Conservation (phyloP, 495 filamentous ascomycete genomes). For the Glarea lozoyensis region DNA sequence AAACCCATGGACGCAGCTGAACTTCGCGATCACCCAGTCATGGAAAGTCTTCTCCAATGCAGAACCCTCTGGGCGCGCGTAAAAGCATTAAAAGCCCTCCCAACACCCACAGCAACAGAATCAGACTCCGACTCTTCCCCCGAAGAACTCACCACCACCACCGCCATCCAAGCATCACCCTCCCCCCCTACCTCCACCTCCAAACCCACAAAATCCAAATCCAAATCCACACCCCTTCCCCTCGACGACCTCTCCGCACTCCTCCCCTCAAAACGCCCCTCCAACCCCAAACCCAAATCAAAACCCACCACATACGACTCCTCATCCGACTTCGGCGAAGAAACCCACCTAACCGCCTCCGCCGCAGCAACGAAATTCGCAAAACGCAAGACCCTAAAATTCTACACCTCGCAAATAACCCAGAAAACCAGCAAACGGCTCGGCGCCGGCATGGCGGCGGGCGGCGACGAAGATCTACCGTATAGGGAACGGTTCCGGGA, state of each 20-base stretch:
- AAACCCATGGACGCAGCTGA: conserved; percentile 55
- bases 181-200: conserved; percentile 10
- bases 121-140: conserved; percentile 1
- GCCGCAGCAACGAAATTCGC: conserved; percentile 69
- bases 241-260: conserved; percentile 34
- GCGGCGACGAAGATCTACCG: conserved; percentile 88
- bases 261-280: conserved; percentile 15
- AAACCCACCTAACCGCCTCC: conserved; percentile 36
- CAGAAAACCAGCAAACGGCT: conserved; percentile 84
- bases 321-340: conserved; percentile 62
- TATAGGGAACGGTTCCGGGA: conserved; percentile 82
- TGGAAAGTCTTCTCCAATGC: conserved; percentile 74
- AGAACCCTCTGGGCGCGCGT: conserved; percentile 71
- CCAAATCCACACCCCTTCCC: neutral
- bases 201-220: conserved; percentile 6
- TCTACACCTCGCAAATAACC: conserved; percentile 93
- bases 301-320: conserved; percentile 1
- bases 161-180: neutral
- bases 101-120: conserved; percentile 19
- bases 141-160: conserved; percentile 24
- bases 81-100: conserved; percentile 43
- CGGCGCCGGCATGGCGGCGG: conserved; percentile 69
- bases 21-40: conserved; percentile 78
- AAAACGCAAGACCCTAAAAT: conserved; percentile 81
- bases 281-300: conserved; percentile 4